Evolutionary conservation across 1,284 basidiomycete genomes (phyloP).

Genomic region (Lentinula novae-zelandiae): DNA sequence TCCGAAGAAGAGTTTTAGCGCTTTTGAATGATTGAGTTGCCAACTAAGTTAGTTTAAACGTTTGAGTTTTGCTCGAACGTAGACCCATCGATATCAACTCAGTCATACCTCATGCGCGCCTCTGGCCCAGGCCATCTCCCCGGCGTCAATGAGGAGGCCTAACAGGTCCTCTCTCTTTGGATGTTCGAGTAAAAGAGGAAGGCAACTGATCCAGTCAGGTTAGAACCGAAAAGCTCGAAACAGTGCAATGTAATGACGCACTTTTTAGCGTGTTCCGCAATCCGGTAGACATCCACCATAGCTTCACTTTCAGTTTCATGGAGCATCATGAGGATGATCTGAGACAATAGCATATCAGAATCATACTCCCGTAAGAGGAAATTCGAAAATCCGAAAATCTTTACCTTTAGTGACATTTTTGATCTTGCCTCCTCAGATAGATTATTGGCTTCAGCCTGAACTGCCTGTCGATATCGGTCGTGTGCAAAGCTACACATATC

Average conservation of each 20-base stretch:
- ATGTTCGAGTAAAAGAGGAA: slow-evolving; percentile 55
- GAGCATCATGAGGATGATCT: slow-evolving; percentile 72
- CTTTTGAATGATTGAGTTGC: slow-evolving; percentile 58
- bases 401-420: slow-evolving; percentile 68
- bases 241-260: slow-evolving; percentile 20
- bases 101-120: slow-evolving; percentile 63
- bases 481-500: slow-evolving; percentile 75
- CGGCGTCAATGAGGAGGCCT: slow-evolving; percentile 59
- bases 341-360: background rate
- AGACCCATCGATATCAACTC: background rate
- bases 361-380: background rate
- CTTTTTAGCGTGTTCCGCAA: slow-evolving; percentile 66
- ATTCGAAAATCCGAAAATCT: slow-evolving; percentile 15
- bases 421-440: slow-evolving; percentile 48
- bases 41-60: slow-evolving; percentile 33
- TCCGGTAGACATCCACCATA: slow-evolving; percentile 57
- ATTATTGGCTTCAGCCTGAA: slow-evolving; percentile 50
- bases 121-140: slow-evolving; percentile 62
- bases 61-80: background rate
- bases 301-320: slow-evolving; percentile 53
- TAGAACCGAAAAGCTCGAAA: background rate
- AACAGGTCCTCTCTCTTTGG: slow-evolving; percentile 57
- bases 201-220: slow-evolving; percentile 39
- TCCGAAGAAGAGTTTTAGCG: slow-evolving; percentile 49
- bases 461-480: slow-evolving; percentile 68